phyloP scores from a whole-genome alignment of 805 yeast genomes.

The Millerozyma acaciae region DNA sequence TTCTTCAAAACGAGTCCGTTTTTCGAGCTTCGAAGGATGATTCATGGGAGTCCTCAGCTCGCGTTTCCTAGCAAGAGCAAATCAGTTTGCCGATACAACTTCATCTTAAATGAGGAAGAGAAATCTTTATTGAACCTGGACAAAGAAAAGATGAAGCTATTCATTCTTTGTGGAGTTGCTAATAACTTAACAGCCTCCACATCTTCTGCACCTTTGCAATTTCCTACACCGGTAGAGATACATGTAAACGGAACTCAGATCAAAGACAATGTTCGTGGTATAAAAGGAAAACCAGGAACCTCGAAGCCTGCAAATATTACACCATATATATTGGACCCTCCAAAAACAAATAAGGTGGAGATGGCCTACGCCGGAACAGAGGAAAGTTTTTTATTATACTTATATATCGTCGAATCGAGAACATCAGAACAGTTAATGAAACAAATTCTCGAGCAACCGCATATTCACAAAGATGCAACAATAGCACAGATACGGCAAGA shows the following conservation, averaged over 20 bases:
- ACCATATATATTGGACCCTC: slow-evolving; percentile 24
- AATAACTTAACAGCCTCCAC: slow-evolving; percentile 16
- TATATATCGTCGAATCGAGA: slow-evolving; percentile 52
- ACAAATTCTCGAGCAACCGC: slow-evolving; percentile 35
- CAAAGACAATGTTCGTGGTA: slow-evolving; percentile 61
- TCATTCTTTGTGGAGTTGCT: slow-evolving; percentile 51
- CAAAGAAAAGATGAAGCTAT: slow-evolving; percentile 31
- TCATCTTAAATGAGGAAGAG: slow-evolving; percentile 45
- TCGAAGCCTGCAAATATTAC: slow-evolving; percentile 82
- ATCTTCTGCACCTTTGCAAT: slow-evolving; percentile 45
- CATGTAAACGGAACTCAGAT: slow-evolving; percentile 51
- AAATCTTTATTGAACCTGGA: slow-evolving; percentile 23
- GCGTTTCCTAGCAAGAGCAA: slow-evolving; percentile 46
- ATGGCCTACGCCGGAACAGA: slow-evolving; percentile 58
- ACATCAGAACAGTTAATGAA: slow-evolving; percentile 20
- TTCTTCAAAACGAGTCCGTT: slow-evolving; percentile 56
- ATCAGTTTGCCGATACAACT: slow-evolving; percentile 28
- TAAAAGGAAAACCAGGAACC: slow-evolving; percentile 74
- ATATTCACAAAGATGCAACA: slow-evolving; percentile 51
- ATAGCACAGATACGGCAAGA: slow-evolving; percentile 39
- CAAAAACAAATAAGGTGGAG: slow-evolving; percentile 41
- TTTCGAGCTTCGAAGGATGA: slow-evolving; percentile 43
- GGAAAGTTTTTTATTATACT: slow-evolving; percentile 46
- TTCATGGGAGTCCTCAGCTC: slow-evolving; percentile 47
- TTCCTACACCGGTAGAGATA: slow-evolving; percentile 71